Percentiles rank a stretch among this genome's conserved stretches.
Evolutionary conservation across 2,329 filamentous ascomycete genomes (phyloP).

Genomic region (Fusarium robinianum): DNA sequence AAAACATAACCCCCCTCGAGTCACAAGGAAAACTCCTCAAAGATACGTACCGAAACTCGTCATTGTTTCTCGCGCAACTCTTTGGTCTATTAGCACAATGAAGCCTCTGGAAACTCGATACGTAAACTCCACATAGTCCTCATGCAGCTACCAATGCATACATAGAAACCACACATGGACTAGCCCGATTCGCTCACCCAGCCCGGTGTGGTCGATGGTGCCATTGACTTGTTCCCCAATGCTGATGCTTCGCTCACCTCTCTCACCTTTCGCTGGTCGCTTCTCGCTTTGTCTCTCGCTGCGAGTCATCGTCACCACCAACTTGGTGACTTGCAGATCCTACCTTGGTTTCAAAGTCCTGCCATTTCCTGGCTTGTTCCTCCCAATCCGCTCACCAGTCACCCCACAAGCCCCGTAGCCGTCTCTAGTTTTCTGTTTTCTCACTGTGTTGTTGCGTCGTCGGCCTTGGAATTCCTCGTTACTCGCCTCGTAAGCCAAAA

Average conservation of each 20-base stretch:
- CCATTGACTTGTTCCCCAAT: too few relatives aligned
- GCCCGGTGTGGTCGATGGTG: conserved; percentile 29
- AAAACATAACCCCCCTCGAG: background rate
- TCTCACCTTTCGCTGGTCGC: conserved; percentile 20
- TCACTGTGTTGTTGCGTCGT: too few relatives aligned
- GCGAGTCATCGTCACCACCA: conserved; percentile 35
- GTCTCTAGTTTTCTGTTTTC: too few relatives aligned
- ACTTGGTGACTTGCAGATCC: conserved; percentile 35
- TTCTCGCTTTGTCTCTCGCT: conserved; percentile 22
- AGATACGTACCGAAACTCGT: conserved; percentile 1
- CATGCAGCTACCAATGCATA: conserved; percentile 18
- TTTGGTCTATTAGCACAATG: conserved; percentile 16
- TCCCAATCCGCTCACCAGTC: background rate
- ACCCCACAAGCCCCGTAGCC: conserved; percentile 9
- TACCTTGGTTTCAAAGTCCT: conserved; percentile 31
- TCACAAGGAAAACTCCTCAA: background rate
- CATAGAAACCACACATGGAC: conserved; percentile 23
- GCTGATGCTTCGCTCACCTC: conserved; percentile 34
- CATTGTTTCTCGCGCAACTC: conserved; percentile 9
- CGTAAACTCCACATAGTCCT: conserved; percentile 27
- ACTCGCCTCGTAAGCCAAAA: too few relatives aligned
- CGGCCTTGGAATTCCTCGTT: too few relatives aligned
- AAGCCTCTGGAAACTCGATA: conserved; percentile 22
- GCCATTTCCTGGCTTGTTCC: conserved; percentile 6
- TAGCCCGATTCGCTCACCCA: conserved; percentile 27